phyloP scores from a whole-genome alignment of 306 rosid species.

The Cajanus cajan region DNA sequence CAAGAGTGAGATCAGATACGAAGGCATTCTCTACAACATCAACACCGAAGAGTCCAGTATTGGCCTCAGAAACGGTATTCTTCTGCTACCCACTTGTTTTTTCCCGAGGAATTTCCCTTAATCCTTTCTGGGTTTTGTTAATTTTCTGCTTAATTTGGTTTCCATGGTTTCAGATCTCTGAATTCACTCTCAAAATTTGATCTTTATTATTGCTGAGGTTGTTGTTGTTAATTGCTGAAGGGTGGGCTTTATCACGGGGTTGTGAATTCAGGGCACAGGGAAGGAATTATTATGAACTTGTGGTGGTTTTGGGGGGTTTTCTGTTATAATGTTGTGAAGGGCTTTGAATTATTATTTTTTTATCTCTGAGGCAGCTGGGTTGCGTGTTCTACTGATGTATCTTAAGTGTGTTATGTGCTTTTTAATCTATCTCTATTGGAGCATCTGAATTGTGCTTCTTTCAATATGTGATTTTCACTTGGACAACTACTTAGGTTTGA shows the following conservation, averaged over 20 bases:
- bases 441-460: slow-evolving; percentile 16
- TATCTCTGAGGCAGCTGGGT: background rate
- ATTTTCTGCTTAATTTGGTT: slow-evolving; percentile 14
- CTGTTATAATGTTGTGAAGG: background rate
- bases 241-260: background rate
- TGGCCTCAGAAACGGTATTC: slow-evolving; percentile 67
- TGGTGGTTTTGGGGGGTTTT: background rate
- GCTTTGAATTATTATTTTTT: background rate
- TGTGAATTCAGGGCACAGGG: background rate
- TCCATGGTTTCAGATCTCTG: slow-evolving; percentile 17
- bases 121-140: background rate
- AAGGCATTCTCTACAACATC: slow-evolving; percentile 70
- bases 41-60: slow-evolving; percentile 83
- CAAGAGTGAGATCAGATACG: slow-evolving; percentile 83
- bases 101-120: background rate
- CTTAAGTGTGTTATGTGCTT: background rate
- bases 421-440: background rate
- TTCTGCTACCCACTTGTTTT: background rate
- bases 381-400: background rate
- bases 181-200: background rate
- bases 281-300: background rate
- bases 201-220: background rate
- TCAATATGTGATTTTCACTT: background rate
- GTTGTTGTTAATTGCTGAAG: background rate
- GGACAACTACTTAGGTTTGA: background rate